A percentile compares a stretch with the other conserved stretches of the same genome.
Conservation (phyloP, 2,329 filamentous ascomycete genomes). For the Didymella glomerata region DNA sequence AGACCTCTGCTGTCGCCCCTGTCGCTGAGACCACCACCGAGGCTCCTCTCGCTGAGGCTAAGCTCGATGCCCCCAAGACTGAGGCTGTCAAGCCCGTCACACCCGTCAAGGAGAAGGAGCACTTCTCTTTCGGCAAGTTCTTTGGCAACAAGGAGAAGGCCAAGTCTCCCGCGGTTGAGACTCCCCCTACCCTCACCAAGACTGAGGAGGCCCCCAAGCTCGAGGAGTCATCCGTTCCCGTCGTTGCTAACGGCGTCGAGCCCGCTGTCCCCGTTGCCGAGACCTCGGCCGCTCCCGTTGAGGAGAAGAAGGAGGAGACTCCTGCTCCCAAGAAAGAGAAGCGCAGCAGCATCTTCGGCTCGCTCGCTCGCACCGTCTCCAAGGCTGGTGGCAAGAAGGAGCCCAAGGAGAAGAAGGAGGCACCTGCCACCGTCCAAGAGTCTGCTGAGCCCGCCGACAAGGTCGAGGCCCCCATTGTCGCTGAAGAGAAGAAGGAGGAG, state of each 20-base stretch:
- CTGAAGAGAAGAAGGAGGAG: conserved; percentile 43
- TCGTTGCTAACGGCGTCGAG: conserved; percentile 33
- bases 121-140: conserved; percentile 63
- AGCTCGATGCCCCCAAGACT: conserved; percentile 39
- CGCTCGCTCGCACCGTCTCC: conserved; percentile 62
- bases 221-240: conserved; percentile 45
- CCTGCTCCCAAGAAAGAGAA: conserved; percentile 72
- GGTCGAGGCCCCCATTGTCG: conserved; percentile 32
- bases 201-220: conserved; percentile 50
- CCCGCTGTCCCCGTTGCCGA: conserved; percentile 49
- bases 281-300: conserved; percentile 55
- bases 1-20: conserved; percentile 53
- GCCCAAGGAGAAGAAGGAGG: conserved; percentile 49
- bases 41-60: conserved; percentile 37
- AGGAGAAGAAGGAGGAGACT: conserved; percentile 50
- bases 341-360: conserved; percentile 84
- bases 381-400: conserved; percentile 53
- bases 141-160: conserved; percentile 62
- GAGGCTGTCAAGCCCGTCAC: conserved; percentile 49
- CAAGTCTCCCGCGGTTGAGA: conserved; percentile 52
- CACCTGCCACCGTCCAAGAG: conserved; percentile 50
- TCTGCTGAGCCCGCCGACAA: conserved; percentile 40
- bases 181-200: conserved; percentile 54
- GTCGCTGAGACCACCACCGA: conserved; percentile 32
- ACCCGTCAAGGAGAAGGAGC: conserved; percentile 55